phyloP scores from a whole-genome alignment of 345 rosid genomes.

The Mangifera indica region DNA sequence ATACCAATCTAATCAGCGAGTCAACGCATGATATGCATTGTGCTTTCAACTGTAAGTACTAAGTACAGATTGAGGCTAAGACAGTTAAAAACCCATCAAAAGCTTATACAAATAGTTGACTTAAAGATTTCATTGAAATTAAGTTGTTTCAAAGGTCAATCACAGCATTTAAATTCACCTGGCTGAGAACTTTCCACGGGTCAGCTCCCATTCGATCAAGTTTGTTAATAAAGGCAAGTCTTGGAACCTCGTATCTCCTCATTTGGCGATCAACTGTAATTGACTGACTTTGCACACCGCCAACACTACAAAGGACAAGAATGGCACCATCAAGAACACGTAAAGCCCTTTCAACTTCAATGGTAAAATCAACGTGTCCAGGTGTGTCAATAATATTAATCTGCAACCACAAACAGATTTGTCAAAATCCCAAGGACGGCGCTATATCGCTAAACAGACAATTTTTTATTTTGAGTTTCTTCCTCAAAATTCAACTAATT shows the following conservation, averaged over 20 bases:
- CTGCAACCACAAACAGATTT: conserved; percentile 32
- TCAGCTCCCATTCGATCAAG: conserved; percentile 99
- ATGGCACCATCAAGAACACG: conserved; percentile 97
- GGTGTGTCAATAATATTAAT: conserved; percentile 96
- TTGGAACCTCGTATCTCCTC: conserved; percentile 96
- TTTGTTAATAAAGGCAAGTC: conserved; percentile 92
- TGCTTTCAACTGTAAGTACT: no score
- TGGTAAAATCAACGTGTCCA: conserved; percentile 97
- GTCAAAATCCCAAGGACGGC: background rate
- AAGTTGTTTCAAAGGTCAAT: background rate
- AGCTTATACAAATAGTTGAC: background rate
- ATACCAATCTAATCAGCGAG: conserved; percentile 9
- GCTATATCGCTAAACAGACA: no score
- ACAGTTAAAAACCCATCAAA: background rate
- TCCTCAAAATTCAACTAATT: no score
- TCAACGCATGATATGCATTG: background rate
- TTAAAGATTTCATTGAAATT: background rate
- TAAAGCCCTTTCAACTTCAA: conserved; percentile 97
- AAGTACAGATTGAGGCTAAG: background rate
- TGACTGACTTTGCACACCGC: conserved; percentile 99
- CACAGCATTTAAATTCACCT: conserved; percentile 42
- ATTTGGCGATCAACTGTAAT: conserved; percentile 98
- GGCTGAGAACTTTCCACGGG: conserved; percentile 96
- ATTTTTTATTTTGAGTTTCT: no score
- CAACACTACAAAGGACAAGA: conserved; percentile 92